These are phyloP conservation scores for Azolla pinnata DNA, from an alignment of 75 land plant species.

Conservation along the genomic window DNA sequence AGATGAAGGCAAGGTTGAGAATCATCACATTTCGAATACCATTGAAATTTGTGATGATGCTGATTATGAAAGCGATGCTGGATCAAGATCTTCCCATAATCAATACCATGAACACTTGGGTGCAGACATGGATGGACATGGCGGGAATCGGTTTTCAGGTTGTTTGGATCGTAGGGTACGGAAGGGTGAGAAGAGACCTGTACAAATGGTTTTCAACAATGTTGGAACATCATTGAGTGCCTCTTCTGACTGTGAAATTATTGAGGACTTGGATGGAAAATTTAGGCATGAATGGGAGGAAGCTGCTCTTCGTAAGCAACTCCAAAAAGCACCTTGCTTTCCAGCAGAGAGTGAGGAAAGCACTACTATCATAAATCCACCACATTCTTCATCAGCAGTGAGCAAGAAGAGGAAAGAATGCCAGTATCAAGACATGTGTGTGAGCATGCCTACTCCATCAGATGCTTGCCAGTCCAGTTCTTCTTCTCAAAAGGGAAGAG, in stretches of 20 bases:
- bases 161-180: too few relatives aligned
- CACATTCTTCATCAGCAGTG: background rate
- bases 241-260: slow-evolving; percentile 56
- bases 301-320: slow-evolving; percentile 41
- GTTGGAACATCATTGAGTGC: too few relatives aligned
- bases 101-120: too few relatives aligned
- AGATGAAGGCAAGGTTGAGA: too few relatives aligned
- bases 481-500: background rate
- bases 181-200: too few relatives aligned
- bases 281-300: slow-evolving; percentile 71
- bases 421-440: background rate
- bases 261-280: slow-evolving; percentile 47
- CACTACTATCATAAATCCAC: background rate
- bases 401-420: background rate
- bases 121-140: too few relatives aligned
- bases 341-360: slow-evolving; percentile 8
- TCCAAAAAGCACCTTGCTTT: background rate
- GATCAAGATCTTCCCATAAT: too few relatives aligned
- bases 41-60: too few relatives aligned
- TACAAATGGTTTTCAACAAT: too few relatives aligned
- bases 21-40: too few relatives aligned
- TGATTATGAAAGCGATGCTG: too few relatives aligned
- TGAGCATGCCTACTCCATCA: background rate
- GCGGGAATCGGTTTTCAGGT: too few relatives aligned
- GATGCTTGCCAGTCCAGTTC: background rate